Evolutionary conservation across 257 asterid species (phyloP).

Genomic region (Asclepias syriaca): DNA sequence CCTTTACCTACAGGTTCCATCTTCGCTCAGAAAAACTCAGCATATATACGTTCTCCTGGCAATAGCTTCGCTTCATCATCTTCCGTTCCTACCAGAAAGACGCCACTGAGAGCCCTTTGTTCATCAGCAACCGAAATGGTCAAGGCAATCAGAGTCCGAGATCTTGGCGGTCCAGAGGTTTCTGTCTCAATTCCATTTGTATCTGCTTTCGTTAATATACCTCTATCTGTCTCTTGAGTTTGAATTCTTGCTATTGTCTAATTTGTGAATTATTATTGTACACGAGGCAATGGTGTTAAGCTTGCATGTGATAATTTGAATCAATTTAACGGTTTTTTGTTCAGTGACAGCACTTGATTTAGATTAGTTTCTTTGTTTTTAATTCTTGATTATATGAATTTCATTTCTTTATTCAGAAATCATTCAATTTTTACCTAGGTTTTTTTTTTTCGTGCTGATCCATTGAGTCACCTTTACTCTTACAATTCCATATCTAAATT

Average conservation of each 20-base stretch:
- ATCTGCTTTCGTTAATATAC: neutral
- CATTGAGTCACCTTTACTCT: neutral
- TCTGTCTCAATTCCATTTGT: neutral
- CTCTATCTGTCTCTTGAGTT: neutral
- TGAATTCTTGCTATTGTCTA: too few relatives aligned
- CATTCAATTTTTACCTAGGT: neutral
- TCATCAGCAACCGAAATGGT: constrained; percentile 41
- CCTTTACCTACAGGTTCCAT: neutral
- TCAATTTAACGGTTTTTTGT: neutral
- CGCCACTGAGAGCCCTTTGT: constrained; percentile 19
- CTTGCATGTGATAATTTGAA: neutral
- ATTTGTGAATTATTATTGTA: too few relatives aligned
- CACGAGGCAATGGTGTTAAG: too few relatives aligned
- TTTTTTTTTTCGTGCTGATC: neutral
- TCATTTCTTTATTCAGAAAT: neutral
- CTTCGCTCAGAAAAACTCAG: neutral
- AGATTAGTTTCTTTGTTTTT: neutral
- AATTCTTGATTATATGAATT: neutral
- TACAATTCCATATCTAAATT: neutral
- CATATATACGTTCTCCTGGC: neutral
- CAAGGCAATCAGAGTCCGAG: constrained; percentile 67
- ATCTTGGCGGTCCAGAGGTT: constrained; percentile 72
- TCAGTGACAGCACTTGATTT: neutral
- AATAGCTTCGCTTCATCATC: neutral
- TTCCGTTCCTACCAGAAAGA: neutral